These are phyloP conservation scores for Stromatinia cepivora DNA, from an alignment of 2,329 filamentous ascomycete species.

Conservation along the genomic window DNA sequence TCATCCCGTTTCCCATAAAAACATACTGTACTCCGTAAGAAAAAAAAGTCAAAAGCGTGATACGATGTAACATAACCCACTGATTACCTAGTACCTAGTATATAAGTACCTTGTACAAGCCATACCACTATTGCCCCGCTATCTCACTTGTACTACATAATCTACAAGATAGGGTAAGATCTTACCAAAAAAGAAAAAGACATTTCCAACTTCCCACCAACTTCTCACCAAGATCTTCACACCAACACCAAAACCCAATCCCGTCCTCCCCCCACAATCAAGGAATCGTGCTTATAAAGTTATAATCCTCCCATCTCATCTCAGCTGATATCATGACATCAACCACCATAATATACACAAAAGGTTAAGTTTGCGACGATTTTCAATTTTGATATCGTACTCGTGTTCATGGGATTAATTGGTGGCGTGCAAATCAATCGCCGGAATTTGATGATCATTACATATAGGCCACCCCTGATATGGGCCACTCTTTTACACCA, in stretches of 20 bases:
- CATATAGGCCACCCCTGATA: too few relatives aligned
- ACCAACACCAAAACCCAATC: not conserved
- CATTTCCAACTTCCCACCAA: not conserved
- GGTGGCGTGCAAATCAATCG: conserved; percentile 4
- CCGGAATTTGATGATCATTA: too few relatives aligned
- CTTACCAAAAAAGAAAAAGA: too few relatives aligned
- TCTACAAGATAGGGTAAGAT: too few relatives aligned
- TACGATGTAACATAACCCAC: not conserved
- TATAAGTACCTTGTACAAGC: not conserved
- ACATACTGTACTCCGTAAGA: too few relatives aligned
- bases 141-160: not conserved
- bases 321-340: not conserved
- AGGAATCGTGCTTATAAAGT: too few relatives aligned
- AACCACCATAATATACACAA: not conserved
- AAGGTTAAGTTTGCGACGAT: not conserved
- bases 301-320: not conserved
- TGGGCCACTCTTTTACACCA: too few relatives aligned
- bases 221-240: not conserved
- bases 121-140: not conserved
- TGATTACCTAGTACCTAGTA: not conserved
- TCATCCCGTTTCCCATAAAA: not conserved
- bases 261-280: too few relatives aligned
- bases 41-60: not conserved
- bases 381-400: not conserved
- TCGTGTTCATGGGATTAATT: not conserved